Base-by-base conservation (phyloP, 805 yeast genomes). In the Barnettozyma sucrosica region DNA sequence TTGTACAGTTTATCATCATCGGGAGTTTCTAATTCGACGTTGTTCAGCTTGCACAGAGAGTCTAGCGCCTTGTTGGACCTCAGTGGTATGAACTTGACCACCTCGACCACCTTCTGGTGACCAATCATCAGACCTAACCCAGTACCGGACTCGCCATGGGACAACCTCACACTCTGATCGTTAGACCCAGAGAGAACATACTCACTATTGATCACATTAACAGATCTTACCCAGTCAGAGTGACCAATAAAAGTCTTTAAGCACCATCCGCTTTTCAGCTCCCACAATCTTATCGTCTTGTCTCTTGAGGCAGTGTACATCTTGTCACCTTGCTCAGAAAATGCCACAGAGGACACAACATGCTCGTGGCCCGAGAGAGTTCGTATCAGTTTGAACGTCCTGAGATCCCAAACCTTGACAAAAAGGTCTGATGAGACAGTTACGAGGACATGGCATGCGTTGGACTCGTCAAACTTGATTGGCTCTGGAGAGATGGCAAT, bases 281-380 rank as follows among this genome's bases (percentile, higher is more conserved):
- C 85, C 90, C 90, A 85, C 2, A 79, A 57, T 55, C 75, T 80
- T 7, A 83, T 73, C 1, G 81, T 61, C 7, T 69, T 70, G 57
- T 85, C 92, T 48, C 90, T 68, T 1, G 89, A 81, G 26, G 80
- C 79, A 11, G 84, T 77, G 46, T 81, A 76, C 16, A 83, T 59
- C 14, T 70, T 70, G 3, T 74, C 67, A 5, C 69, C 58, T 10
- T 36, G 19, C 11, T 46, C 41, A 3, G 79, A 72, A 59, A 85
- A 82, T 13, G 69, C 66, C 7, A 87, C 69, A 0, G 78, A 67
- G 0, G 95, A 85, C 0, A 90, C 80, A 1, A 93, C 79, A 62
- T 90, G 96, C 51, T 89, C 95, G 66, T 90, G 98, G 11, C 97
- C 97, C 0, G 81, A 67, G 20, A 90, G 65, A 1, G 89, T 80